A percentile compares a stretch with the other conserved stretches of the same genome.
Evolutionary conservation across 306 rosid genomes (phyloP).

Genomic region (Castanopsis chinensis): DNA sequence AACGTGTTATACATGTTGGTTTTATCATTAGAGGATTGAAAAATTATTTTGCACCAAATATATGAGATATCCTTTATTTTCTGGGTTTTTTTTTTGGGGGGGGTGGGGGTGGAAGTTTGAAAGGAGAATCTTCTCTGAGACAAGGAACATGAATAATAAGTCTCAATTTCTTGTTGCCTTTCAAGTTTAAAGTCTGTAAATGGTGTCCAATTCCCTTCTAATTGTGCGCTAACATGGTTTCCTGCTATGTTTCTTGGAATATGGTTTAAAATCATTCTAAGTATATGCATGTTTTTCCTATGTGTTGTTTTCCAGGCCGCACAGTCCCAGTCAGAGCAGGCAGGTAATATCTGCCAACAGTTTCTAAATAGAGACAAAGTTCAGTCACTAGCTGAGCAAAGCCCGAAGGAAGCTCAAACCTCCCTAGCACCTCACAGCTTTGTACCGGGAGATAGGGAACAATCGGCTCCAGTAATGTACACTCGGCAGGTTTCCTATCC

Average conservation of each 20-base stretch:
- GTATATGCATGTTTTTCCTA: slow-evolving; percentile 4
- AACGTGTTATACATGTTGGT: background rate
- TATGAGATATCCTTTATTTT: background rate
- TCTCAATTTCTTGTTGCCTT: background rate
- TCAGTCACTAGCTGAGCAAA: slow-evolving; percentile 50
- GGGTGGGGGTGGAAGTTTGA: background rate
- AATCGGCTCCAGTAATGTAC: slow-evolving; percentile 78
- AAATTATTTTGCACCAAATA: background rate
- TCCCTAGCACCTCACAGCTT: slow-evolving; percentile 55
- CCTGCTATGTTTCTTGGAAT: background rate
- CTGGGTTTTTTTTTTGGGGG: background rate
- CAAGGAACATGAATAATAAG: background rate
- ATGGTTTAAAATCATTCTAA: background rate
- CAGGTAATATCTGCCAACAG: slow-evolving; percentile 49
- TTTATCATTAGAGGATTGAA: background rate
- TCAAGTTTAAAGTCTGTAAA: background rate
- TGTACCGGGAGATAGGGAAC: slow-evolving; percentile 61
- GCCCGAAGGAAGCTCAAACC: slow-evolving; percentile 63
- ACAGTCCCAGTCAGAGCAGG: slow-evolving; percentile 69
- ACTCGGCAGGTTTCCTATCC: slow-evolving; percentile 47
- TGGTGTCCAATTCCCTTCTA: background rate
- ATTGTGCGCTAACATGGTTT: background rate
- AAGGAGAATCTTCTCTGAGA: background rate
- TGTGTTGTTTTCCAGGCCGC: slow-evolving; percentile 62
- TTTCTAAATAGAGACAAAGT: slow-evolving; percentile 44